A percentile compares a stretch with the other conserved stretches of the same genome.
Evolutionary conservation across 2,329 filamentous ascomycete genomes (phyloP).

Genomic region (Diatrype stigma): DNA sequence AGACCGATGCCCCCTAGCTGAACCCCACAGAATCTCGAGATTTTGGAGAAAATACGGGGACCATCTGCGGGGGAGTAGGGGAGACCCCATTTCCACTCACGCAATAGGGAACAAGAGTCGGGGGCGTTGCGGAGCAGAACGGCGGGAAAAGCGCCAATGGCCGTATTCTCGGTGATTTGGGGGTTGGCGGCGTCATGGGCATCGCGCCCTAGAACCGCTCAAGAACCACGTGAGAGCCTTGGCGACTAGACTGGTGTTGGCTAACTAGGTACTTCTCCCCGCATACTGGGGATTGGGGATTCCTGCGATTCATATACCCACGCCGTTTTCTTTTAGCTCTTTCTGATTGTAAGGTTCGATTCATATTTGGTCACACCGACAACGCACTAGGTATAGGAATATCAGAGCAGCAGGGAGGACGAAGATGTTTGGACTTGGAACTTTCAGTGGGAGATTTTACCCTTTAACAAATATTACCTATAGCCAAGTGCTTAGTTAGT

Average conservation of each 20-base stretch:
- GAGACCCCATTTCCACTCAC: not conserved
- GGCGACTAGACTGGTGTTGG: not conserved
- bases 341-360: no score
- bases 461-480: no score
- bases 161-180: not conserved
- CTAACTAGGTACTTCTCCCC: not conserved
- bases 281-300: not conserved
- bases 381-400: no score
- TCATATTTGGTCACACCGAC: no score
- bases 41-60: not conserved
- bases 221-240: not conserved
- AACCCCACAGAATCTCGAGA: not conserved
- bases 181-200: not conserved
- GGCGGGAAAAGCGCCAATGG: not conserved
- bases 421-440: no score
- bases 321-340: no score
- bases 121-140: not conserved
- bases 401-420: no score
- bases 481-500: no score
- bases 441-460: no score
- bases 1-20: no score
- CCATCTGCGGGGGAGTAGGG: not conserved
- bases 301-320: no score
- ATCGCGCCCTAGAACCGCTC: not conserved
- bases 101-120: not conserved